A percentile compares a stretch with the other conserved stretches of the same genome.
These are phyloP conservation scores for Nepenthes gracilis DNA, from an alignment of 148 eudicot genomes.

Conservation along the genomic window DNA sequence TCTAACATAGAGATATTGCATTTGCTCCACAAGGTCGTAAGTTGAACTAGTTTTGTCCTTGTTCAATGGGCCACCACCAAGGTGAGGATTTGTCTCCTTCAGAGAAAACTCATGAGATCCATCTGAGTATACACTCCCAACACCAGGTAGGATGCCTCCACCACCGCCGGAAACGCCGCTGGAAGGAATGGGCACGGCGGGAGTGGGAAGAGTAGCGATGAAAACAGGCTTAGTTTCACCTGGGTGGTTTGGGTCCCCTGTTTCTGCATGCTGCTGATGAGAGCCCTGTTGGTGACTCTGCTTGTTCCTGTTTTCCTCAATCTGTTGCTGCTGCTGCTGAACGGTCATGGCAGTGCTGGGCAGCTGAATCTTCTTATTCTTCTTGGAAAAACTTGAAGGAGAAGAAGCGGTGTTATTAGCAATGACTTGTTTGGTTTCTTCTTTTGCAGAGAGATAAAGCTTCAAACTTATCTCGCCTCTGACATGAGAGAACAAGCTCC, in stretches of 20 bases:
- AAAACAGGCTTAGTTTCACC: conserved; percentile 72
- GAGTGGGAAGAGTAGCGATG: conserved; percentile 44
- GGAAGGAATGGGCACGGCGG: conserved; percentile 13
- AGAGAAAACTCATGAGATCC: conserved; percentile 45
- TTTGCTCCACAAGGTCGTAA: conserved; percentile 88
- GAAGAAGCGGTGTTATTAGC: background rate
- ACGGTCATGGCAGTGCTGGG: conserved; percentile 19
- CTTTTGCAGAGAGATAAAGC: conserved; percentile 42
- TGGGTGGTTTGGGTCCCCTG: conserved; percentile 14
- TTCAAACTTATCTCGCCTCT: conserved; percentile 74
- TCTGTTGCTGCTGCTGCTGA: conserved; percentile 33
- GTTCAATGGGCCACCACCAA: conserved; percentile 54
- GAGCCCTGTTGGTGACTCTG: conserved; percentile 8
- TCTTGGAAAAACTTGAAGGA: conserved; percentile 16
- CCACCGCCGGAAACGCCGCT: conserved; percentile 9
- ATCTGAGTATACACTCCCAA: conserved; percentile 27
- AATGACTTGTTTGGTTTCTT: conserved; percentile 34
- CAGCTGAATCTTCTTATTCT: conserved; percentile 49
- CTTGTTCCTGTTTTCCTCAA: conserved; percentile 23
- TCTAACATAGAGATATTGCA: conserved; percentile 80
- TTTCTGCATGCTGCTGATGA: conserved; percentile 18
- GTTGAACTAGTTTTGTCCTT: conserved; percentile 77
- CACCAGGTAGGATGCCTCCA: conserved; percentile 29
- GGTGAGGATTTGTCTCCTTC: conserved; percentile 79
- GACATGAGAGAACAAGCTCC: conserved; percentile 73